Evolutionary conservation across 331 rosid species (phyloP), one percentile per base, ranked within the genome.

Genomic region (Prunus yedoensis): DNA sequence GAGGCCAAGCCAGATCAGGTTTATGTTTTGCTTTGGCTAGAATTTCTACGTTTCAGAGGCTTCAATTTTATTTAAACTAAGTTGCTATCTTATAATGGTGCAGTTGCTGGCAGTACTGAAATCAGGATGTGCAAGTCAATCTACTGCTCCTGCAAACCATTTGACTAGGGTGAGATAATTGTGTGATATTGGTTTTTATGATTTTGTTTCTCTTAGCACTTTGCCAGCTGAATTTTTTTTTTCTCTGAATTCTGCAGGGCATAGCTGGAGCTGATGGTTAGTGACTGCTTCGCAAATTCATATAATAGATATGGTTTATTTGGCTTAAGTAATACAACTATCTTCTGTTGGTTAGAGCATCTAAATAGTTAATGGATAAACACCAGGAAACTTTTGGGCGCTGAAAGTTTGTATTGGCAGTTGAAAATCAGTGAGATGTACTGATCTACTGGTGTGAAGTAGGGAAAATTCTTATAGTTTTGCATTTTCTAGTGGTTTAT

Each of bases 251-350:
- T 75, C 17, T 85, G 84, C 89, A 87, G 91, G 84, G 63, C 49
- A 10, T 82, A 58, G 78, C 81, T 46, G 74, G 81, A 85, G 81
- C 56, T 60, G 59, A 76, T 49, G 91, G 91, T 87, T 78, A 74
- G 87, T 83, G 78, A 54, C 63, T 57, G 4, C 21, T 46, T 4
- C 61, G n/a, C 35, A 28, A 45, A 57, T 47, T 80, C 28, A 4
- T 74, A 15, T 18, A 74, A 64, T 43, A 8, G 58, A 23, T 53
- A 41, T 52, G 20, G 3, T 38, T 38, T 38, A 38, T 38, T 38
- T 38, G 12, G 12, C 15, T 8, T 13, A 74, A 64, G 47, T 30
- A 53, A 5, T 25, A 11, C 27, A 66, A 43, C 16, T 13, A 17
- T 54, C 60, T 71, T 61, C 30, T 35, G 20, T 10, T n/a, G 35